Evolutionary conservation across 2,329 filamentous ascomycete species (phyloP).

Genomic region (Fusarium proliferatum): DNA sequence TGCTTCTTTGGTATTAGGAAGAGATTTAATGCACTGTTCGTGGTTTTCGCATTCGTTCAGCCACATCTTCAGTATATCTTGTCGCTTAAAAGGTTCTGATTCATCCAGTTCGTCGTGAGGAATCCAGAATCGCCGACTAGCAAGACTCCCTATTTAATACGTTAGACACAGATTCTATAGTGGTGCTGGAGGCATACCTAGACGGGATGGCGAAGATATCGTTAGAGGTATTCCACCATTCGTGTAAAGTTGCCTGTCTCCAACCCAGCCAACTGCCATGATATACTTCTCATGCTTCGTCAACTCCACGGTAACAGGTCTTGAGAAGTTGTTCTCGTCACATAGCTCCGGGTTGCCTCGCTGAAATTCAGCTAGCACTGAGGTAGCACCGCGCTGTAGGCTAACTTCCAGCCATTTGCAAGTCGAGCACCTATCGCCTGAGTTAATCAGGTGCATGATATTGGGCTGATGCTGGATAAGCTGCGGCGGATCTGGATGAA

Average conservation of each 20-base stretch:
- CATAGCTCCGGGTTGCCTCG: background rate
- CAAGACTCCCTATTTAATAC: background rate
- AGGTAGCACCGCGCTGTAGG: background rate
- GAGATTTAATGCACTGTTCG: background rate
- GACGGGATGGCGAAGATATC: background rate
- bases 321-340: background rate
- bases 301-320: background rate
- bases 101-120: background rate
- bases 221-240: background rate
- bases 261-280: background rate
- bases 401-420: constrained; percentile 17
- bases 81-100: background rate
- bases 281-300: background rate
- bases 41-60: background rate
- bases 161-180: rapidly evolving
- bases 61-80: background rate
- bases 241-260: background rate
- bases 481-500: background rate
- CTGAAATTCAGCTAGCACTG: background rate
- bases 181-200: background rate
- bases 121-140: background rate
- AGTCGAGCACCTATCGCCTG: background rate
- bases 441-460: background rate
- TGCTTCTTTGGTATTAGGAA: background rate
- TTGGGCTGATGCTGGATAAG: background rate